These are phyloP conservation scores for Micractinium sp. DNA, from an alignment of 139 green algal species.

Conservation along the genomic window DNA sequence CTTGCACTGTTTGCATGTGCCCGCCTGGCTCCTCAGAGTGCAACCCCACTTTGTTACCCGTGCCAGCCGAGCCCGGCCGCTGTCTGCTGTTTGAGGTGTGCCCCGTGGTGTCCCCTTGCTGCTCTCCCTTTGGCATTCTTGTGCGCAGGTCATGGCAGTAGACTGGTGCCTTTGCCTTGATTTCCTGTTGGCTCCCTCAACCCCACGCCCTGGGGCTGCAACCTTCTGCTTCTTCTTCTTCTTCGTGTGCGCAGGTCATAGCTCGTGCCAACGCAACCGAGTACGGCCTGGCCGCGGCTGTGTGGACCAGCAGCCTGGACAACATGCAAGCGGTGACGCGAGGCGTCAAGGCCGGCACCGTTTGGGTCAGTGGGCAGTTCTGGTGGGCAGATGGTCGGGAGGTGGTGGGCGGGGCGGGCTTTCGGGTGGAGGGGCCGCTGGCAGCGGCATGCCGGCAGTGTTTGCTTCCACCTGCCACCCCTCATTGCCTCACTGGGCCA, in stretches of 20 bases:
- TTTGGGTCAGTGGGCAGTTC: conserved; percentile 55
- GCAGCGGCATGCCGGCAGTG: background rate
- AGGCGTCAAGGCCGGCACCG: conserved; percentile 60
- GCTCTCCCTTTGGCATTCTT: background rate
- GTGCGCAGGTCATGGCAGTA: background rate
- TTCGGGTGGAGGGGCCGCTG: background rate
- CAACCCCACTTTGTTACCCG: no score
- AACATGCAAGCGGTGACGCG: conserved; percentile 63
- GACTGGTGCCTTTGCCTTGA: no score
- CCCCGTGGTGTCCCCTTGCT: no score
- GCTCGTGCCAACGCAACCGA: conserved; percentile 67
- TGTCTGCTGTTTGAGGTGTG: background rate
- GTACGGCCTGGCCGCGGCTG: conserved; percentile 76
- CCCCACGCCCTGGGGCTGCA: no score
- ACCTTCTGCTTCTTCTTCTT: background rate
- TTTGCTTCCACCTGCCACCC: background rate
- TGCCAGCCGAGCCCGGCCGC: no score
- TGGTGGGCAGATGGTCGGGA: background rate
- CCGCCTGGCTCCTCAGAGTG: no score
- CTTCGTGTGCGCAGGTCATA: conserved; percentile 55
- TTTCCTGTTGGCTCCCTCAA: no score
- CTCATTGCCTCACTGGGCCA: background rate
- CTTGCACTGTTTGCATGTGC: no score
- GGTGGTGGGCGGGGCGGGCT: background rate
- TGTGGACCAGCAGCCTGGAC: conserved; percentile 70